Evolutionary conservation across 2,329 filamentous ascomycete genomes (phyloP).

Genomic region (Clarireedia sp.): DNA sequence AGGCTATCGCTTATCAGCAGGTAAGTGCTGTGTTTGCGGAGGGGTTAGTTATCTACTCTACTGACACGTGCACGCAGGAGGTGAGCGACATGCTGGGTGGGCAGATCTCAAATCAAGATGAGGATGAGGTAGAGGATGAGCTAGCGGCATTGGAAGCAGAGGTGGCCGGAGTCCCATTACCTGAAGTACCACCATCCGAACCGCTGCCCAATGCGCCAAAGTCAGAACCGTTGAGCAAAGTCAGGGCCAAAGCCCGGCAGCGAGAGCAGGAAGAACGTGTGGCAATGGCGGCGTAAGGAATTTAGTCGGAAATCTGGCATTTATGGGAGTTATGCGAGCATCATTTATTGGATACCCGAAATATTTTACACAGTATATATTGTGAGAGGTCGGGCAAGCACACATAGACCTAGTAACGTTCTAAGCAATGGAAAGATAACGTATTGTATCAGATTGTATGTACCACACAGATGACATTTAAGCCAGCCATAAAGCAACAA

Average conservation of each 20-base stretch:
- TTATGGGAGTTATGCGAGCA: slow-evolving; percentile 21
- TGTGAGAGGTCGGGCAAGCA: neutral
- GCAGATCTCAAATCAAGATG: slow-evolving; percentile 86
- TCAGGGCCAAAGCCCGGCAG: slow-evolving; percentile 24
- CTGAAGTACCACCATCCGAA: slow-evolving; percentile 24
- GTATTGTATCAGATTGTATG: too few relatives aligned
- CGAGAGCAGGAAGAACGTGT: slow-evolving; percentile 20
- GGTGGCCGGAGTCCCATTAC: slow-evolving; percentile 33
- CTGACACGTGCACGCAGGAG: slow-evolving; percentile 49
- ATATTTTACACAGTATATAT: neutral
- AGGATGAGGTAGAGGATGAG: slow-evolving; percentile 97
- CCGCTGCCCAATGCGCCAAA: slow-evolving; percentile 27
- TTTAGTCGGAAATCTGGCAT: slow-evolving; percentile 15
- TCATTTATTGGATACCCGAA: slow-evolving; percentile 19
- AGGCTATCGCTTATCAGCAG: slow-evolving; percentile 85
- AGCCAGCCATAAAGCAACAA: too few relatives aligned
- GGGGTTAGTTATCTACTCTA: neutral
- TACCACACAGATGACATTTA: too few relatives aligned
- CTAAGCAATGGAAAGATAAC: too few relatives aligned
- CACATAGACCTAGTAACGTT: neutral
- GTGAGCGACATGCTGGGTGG: slow-evolving; percentile 85
- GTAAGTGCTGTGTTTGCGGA: slow-evolving; percentile 38
- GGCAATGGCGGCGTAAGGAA: slow-evolving; percentile 26
- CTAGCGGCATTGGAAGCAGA: slow-evolving; percentile 72
- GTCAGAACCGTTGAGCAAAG: slow-evolving; percentile 15